Evolutionary conservation across 768 basidiomycete species (phyloP).

Genomic region (Lactarius pseudohatsudake): DNA sequence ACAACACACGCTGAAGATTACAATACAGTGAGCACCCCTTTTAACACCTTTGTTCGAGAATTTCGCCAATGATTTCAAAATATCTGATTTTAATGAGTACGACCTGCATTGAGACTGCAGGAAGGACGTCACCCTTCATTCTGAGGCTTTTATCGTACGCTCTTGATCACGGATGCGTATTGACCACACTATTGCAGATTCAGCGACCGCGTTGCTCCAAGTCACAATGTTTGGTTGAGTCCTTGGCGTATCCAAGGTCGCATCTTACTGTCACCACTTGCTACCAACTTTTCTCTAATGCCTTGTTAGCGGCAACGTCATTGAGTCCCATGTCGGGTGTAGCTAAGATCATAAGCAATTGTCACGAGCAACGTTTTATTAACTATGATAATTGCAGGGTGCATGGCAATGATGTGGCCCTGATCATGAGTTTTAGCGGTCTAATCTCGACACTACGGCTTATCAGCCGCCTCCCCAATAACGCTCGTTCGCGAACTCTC

Average conservation of each 20-base stretch:
- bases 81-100: slow-evolving; percentile 38
- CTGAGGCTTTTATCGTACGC: slow-evolving; percentile 19
- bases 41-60: background rate
- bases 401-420: no score
- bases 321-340: background rate
- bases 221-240: background rate
- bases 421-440: no score
- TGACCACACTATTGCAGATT: slow-evolving; percentile 12
- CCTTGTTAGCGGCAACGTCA: background rate
- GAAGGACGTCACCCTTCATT: slow-evolving; percentile 17
- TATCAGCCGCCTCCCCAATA: background rate
- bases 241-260: background rate
- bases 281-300: background rate
- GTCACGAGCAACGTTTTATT: background rate
- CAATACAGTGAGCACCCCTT: slow-evolving; percentile 13
- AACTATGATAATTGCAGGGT: no score
- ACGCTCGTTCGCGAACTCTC: background rate
- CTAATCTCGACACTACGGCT: no score
- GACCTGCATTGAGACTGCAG: slow-evolving; percentile 33
- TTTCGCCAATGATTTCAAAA: slow-evolving; percentile 33
- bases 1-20: background rate
- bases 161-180: background rate
- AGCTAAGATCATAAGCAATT: background rate
- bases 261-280: background rate
- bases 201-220: background rate